A percentile compares a stretch with the other conserved stretches of the same genome.
These are phyloP conservation scores for Penicillium sp. DNA, from an alignment of 2,329 filamentous ascomycete species.

Conservation along the genomic window DNA sequence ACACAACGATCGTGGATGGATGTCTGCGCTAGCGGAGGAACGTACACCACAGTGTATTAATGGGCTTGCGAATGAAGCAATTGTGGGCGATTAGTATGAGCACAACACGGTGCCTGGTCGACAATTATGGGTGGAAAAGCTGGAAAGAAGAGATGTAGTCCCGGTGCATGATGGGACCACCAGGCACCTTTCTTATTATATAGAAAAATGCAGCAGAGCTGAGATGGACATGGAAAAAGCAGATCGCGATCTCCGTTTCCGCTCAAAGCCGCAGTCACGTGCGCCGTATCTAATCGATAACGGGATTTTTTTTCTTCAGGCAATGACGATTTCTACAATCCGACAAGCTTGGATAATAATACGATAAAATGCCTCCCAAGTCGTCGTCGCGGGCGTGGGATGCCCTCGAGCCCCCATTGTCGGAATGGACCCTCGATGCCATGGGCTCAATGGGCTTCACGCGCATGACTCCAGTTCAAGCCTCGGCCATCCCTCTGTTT, in stretches of 20 bases:
- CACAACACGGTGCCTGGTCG: constrained; percentile 8
- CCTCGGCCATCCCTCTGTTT: constrained; percentile 84
- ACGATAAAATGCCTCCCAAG: constrained; percentile 38
- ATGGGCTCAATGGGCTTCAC: constrained; percentile 81
- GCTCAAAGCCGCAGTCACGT: constrained; percentile 27
- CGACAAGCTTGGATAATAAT: background rate
- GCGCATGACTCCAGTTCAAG: constrained; percentile 92
- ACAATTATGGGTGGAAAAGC: constrained; percentile 2
- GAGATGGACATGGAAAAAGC: constrained; percentile 11
- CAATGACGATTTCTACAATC: constrained; percentile 4
- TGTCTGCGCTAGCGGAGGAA: constrained; percentile 21
- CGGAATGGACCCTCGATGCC: constrained; percentile 83
- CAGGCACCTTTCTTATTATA: constrained; percentile 1
- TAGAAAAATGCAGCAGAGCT: constrained; percentile 7
- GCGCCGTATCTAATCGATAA: constrained; percentile 38
- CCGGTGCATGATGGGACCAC: constrained; percentile 8
- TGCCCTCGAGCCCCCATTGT: constrained; percentile 67
- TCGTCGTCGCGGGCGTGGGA: constrained; percentile 64
- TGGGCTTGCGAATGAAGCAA: constrained; percentile 31
- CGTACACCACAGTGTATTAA: constrained; percentile 24
- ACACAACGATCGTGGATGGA: constrained; percentile 23
- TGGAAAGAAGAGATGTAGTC: constrained; percentile 1
- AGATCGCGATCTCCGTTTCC: constrained; percentile 19
- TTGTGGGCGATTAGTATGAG: constrained; percentile 33
- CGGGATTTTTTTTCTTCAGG: constrained; percentile 24